phyloP scores from a whole-genome alignment of 2,329 filamentous ascomycete genomes.

The Ascocoryne sarcoides region DNA sequence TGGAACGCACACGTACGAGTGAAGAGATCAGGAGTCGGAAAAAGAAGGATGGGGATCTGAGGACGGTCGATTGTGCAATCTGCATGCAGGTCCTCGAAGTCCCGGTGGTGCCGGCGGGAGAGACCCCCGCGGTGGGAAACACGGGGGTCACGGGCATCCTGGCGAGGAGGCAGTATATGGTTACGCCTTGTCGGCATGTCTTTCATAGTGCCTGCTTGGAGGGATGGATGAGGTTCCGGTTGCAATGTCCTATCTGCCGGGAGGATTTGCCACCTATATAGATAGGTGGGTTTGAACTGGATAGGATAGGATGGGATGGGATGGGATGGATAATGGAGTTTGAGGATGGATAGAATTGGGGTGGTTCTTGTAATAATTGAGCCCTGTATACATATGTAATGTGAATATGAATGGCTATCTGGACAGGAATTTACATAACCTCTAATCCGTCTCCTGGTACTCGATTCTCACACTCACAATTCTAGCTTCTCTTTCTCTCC shows the following conservation, averaged over 20 bases:
- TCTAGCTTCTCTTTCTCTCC: no score
- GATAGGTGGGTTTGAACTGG: slow-evolving; percentile 2
- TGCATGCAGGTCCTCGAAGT: slow-evolving; percentile 90
- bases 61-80: slow-evolving; percentile 83
- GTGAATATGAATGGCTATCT: no score
- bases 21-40: slow-evolving; percentile 30
- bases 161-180: slow-evolving; percentile 82
- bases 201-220: slow-evolving; percentile 90
- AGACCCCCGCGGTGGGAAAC: slow-evolving; percentile 31
- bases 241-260: slow-evolving; percentile 93
- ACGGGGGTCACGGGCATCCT: slow-evolving; percentile 56
- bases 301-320: no score
- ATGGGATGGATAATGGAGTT: no score
- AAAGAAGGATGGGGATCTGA: slow-evolving; percentile 35
- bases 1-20: slow-evolving; percentile 13
- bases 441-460: no score
- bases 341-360: no score
- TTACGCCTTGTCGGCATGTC: slow-evolving; percentile 91
- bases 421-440: no score
- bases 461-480: no score
- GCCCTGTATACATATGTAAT: no score
- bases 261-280: slow-evolving; percentile 81
- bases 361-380: no score
- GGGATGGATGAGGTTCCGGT: slow-evolving; percentile 87
- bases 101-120: slow-evolving; percentile 59